A percentile compares a stretch with the other conserved stretches of the same genome.
Conservation (phyloP, 768 basidiomycete species). For the Paxillus involutus region DNA sequence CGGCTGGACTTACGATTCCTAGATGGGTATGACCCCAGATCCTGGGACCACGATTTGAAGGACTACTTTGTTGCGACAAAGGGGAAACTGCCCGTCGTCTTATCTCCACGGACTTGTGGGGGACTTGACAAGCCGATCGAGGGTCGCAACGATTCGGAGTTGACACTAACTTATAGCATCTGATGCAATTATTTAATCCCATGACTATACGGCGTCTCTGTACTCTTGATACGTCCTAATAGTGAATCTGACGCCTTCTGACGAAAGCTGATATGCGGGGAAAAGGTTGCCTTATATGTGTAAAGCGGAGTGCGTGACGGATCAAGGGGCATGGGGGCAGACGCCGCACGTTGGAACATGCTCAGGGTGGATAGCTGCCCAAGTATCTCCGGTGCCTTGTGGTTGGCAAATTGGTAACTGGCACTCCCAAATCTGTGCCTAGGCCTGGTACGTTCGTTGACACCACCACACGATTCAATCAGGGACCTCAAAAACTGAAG, state of each 20-base stretch:
- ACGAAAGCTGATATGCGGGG: background rate
- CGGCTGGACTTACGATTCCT: constrained; percentile 40
- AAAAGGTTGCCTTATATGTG: background rate
- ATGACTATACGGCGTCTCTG: constrained; percentile 12
- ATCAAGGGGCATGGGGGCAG: background rate
- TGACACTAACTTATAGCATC: constrained; percentile 25
- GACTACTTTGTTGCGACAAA: constrained; percentile 40
- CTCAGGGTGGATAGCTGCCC: too few relatives aligned
- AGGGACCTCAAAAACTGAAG: too few relatives aligned
- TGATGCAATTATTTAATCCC: constrained; percentile 11
- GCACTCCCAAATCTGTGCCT: too few relatives aligned
- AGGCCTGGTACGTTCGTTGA: too few relatives aligned
- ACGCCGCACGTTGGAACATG: too few relatives aligned
- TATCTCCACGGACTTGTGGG: constrained; percentile 31
- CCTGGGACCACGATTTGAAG: constrained; percentile 35
- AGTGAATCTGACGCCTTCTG: too few relatives aligned
- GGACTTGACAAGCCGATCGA: constrained; percentile 13
- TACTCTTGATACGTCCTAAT: constrained; percentile 6
- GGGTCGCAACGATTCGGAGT: constrained; percentile 8
- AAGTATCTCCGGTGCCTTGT: constrained; percentile 10
- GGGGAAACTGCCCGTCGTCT: constrained; percentile 33
- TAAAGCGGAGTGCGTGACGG: background rate
- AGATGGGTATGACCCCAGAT: constrained; percentile 33
- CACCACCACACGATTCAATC: too few relatives aligned
- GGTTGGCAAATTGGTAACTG: too few relatives aligned